Percentiles rank a stretch among this genome's conserved stretches.
phyloP scores from a whole-genome alignment of 768 basidiomycete genomes.

The Scleroderma citrinum region DNA sequence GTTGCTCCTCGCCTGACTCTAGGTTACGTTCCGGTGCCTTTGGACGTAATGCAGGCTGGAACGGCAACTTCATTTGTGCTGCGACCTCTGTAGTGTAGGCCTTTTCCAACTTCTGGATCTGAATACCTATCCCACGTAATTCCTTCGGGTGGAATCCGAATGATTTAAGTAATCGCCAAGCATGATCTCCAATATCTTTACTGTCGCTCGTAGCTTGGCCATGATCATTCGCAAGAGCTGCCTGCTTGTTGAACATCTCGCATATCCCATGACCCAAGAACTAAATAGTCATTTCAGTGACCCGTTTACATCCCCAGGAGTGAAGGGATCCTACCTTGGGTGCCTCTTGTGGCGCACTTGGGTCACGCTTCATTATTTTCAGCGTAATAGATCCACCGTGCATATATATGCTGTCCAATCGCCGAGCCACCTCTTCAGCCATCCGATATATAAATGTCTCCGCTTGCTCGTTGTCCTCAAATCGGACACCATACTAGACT shows the following conservation, averaged over 20 bases:
- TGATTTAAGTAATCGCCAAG: constrained; percentile 66
- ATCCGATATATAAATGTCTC: constrained; percentile 73
- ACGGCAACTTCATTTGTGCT: constrained; percentile 53
- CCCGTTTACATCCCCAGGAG: neutral
- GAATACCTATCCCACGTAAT: constrained; percentile 87
- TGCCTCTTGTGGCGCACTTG: constrained; percentile 79
- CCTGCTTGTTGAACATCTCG: constrained; percentile 74
- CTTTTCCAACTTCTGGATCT: constrained; percentile 82
- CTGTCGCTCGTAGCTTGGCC: constrained; percentile 72
- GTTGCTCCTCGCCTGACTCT: constrained; percentile 4
- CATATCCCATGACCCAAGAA: constrained; percentile 91
- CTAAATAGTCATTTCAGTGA: constrained; percentile 32
- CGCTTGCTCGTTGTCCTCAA: constrained; percentile 76
- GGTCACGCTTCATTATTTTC: constrained; percentile 85
- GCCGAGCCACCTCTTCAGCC: constrained; percentile 67
- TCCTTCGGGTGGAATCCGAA: constrained; percentile 80
- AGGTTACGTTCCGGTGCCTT: neutral
- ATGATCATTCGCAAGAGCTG: constrained; percentile 48
- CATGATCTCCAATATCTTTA: constrained; percentile 64
- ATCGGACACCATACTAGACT: constrained; percentile 88
- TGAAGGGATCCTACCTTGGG: constrained; percentile 60
- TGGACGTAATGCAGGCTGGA: constrained; percentile 31
- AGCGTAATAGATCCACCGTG: constrained; percentile 72
- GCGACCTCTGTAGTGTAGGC: constrained; percentile 35
- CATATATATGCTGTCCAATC: constrained; percentile 64